A percentile compares a stretch with the other conserved stretches of the same genome.
These are phyloP conservation scores for Neofusicoccum umdonicola DNA, from an alignment of 2,329 filamentous ascomycete species.

Conservation along the genomic window DNA sequence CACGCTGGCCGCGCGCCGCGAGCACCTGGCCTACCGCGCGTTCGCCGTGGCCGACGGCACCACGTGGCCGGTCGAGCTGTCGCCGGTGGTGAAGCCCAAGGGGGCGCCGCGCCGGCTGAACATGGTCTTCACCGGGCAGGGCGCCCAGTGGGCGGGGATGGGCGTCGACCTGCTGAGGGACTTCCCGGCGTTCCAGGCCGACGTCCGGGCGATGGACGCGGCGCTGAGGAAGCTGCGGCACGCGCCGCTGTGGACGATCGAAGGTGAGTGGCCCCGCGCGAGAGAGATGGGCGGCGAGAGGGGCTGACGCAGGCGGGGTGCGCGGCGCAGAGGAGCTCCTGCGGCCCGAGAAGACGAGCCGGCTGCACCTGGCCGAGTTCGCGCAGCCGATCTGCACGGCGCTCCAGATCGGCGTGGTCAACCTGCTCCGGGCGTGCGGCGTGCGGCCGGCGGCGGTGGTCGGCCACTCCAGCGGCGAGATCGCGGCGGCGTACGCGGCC, in stretches of 20 bases:
- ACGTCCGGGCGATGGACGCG: not conserved
- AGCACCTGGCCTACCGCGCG: slow-evolving; percentile 19
- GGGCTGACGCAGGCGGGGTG: too few relatives aligned
- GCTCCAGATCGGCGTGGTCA: slow-evolving; percentile 16
- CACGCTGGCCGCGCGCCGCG: slow-evolving; percentile 21
- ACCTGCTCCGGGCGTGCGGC: not conserved
- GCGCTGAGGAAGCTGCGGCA: not conserved
- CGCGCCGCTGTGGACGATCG: not conserved
- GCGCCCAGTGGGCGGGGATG: slow-evolving; percentile 8
- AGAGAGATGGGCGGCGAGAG: too few relatives aligned
- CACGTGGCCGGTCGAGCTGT: not conserved
- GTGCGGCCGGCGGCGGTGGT: slow-evolving; percentile 7
- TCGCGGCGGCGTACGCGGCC: slow-evolving; percentile 17
- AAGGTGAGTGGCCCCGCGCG: not conserved
- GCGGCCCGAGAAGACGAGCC: not conserved
- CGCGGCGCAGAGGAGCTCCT: slow-evolving; percentile 11
- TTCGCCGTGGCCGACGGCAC: slow-evolving; percentile 4
- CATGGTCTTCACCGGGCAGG: slow-evolving; percentile 19
- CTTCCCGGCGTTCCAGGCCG: not conserved
- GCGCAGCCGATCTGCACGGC: slow-evolving; percentile 17
- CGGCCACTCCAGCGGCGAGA: slow-evolving; percentile 18
- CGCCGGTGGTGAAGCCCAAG: not conserved
- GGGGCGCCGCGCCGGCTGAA: not conserved
- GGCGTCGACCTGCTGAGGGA: not conserved
- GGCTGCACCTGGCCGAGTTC: slow-evolving; percentile 17